Conservation (phyloP, 257 asterid species). For the Salvia rosmarinus region DNA sequence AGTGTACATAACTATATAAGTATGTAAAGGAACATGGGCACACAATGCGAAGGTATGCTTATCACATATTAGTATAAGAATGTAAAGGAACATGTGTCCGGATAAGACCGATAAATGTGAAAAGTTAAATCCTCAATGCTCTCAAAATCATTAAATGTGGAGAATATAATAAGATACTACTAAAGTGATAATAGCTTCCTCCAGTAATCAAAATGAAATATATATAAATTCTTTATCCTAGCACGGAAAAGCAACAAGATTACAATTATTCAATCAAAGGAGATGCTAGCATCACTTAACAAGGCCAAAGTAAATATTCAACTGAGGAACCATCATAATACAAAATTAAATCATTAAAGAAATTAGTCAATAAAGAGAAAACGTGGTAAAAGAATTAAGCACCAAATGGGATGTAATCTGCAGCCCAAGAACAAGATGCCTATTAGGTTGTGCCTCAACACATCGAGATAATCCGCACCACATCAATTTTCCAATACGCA, state of each 20-base stretch:
- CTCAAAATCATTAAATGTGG: constrained; percentile 16
- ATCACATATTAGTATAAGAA: no score
- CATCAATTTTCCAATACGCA: background rate
- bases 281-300: background rate
- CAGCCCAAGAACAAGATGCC: constrained; percentile 81
- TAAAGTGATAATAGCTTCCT: background rate
- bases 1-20: no score
- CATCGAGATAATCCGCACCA: no score
- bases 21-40: no score
- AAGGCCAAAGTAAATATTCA: background rate
- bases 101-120: constrained; percentile 59
- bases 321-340: background rate
- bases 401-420: constrained; percentile 89
- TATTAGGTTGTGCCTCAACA: constrained; percentile 88
- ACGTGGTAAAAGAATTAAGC: constrained; percentile 14
- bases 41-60: no score
- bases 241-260: constrained; percentile 20
- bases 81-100: constrained; percentile 75
- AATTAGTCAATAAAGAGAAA: constrained; percentile 14
- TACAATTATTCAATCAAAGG: background rate
- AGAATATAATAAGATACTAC: background rate
- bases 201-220: constrained; percentile 17
- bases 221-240: constrained; percentile 14
- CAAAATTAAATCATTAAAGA: constrained; percentile 3
- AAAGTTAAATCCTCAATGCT: background rate